Evolutionary conservation across 495 filamentous ascomycete species (phyloP), one percentile per base, ranked within the genome.

Genomic region (Friedmanniomyces simplex): DNA sequence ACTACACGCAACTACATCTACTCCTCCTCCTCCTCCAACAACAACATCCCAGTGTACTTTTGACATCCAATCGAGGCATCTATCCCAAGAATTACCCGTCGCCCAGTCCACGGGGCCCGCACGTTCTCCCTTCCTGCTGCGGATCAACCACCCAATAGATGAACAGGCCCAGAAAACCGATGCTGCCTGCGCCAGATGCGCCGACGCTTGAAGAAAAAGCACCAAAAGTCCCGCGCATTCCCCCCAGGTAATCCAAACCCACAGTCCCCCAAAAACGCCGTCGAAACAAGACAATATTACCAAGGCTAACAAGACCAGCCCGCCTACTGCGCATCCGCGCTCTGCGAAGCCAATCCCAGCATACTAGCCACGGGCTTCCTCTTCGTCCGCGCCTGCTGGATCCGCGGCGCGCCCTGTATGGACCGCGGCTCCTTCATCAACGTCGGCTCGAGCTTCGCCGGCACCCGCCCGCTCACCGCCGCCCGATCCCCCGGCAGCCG

Each of bases 371-470:
- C 71, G 0, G 72, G 71, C 60, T 72, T 74, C 18, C 72, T 62
- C 21, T 68, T 67, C 16, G 72, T 65, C 56, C 70, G 67, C 13
- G 66, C 61, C 58, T 65, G 43, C 30, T 66, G 63, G 43, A 75
- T 62, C 49, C 69, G 55, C 22, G 76, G 69, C 32, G 72, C 68
- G 54, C 72, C 69, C 52, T 75, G 69, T 34, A 74, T 68, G 30
- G 69, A 67, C 50, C 75, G 52, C 50, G 73, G 73, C 62, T 96
- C 93, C 69, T 85, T 85, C 89, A 98, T 95, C 47, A 96, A 73
- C 12, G 82, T 79, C 30, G 82, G 77, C 65, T 97, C 91, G 30
- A 98, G 76, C 68, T 87, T 91, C 26, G 88, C 82, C 34, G 93
- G 93, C 22, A 85, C 82, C 76, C 83, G 71, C 42, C 76, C 81